Evolutionary conservation across 352 stramenopile species (phyloP).

Genomic region (Phytophthora sansomeana): DNA sequence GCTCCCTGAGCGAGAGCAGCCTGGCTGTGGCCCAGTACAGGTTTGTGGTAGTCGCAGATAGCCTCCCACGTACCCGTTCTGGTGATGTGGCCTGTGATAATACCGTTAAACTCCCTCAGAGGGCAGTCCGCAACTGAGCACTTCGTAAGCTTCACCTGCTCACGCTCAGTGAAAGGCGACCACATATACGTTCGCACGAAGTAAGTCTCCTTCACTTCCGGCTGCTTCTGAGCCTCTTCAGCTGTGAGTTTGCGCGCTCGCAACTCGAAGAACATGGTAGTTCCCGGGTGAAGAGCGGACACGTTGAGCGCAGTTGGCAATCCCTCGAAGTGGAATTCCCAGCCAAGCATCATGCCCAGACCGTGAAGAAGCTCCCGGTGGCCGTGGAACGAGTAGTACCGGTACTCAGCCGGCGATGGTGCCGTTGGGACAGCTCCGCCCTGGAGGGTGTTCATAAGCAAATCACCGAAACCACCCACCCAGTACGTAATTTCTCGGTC

Average conservation of each 20-base stretch:
- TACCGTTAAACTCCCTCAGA: constrained; percentile 76
- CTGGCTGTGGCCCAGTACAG: constrained; percentile 24
- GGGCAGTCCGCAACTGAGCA: constrained; percentile 78
- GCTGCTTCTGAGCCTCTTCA: constrained; percentile 26
- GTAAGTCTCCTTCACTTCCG: constrained; percentile 62
- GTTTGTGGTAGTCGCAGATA: constrained; percentile 79
- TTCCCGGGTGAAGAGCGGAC: constrained; percentile 70
- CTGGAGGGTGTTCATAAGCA: constrained; percentile 73
- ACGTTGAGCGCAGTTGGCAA: constrained; percentile 72
- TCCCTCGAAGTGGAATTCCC: constrained; percentile 77
- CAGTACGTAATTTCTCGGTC: constrained; percentile 86
- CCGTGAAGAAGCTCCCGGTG: constrained; percentile 83
- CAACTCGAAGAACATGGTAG: constrained; percentile 87
- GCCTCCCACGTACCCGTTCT: constrained; percentile 81
- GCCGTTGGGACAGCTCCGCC: constrained; percentile 54
- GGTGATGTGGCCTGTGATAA: constrained; percentile 73
- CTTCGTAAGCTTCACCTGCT: constrained; percentile 80
- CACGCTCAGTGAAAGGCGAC: constrained; percentile 68
- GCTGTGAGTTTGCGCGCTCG: constrained; percentile 39
- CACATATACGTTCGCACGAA: constrained; percentile 82
- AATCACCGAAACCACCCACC: constrained; percentile 75
- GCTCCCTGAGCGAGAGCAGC: constrained; percentile 17
- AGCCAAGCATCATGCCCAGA: constrained; percentile 82
- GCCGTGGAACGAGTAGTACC: constrained; percentile 86
- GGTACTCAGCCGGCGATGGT: constrained; percentile 61